These are phyloP conservation scores for Dendrostoma leiphaemia DNA, from an alignment of 2,329 filamentous ascomycete genomes.

Conservation along the genomic window DNA sequence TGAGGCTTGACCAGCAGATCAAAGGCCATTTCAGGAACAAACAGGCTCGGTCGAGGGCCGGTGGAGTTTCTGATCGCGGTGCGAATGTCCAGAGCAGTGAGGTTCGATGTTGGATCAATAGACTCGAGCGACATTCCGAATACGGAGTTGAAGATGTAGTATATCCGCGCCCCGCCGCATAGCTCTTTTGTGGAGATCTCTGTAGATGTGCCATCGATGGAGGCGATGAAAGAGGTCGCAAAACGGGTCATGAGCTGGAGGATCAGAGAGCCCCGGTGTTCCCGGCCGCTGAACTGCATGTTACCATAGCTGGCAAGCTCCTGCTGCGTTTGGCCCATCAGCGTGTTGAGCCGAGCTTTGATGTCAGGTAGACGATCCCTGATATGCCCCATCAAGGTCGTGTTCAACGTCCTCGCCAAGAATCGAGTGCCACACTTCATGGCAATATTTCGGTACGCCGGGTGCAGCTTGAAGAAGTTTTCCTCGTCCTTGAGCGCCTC, in stretches of 20 bases:
- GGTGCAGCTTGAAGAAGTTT: slow-evolving; percentile 96
- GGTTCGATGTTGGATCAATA: slow-evolving; percentile 93
- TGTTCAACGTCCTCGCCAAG: slow-evolving; percentile 90
- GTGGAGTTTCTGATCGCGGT: slow-evolving; percentile 98
- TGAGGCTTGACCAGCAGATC: slow-evolving; percentile 97
- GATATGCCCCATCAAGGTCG: slow-evolving; percentile 94
- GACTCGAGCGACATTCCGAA: slow-evolving; percentile 96
- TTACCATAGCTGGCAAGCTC: slow-evolving; percentile 97
- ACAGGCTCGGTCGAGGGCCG: slow-evolving; percentile 89
- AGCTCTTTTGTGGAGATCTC: slow-evolving; percentile 99
- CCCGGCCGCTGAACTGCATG: slow-evolving; percentile 95
- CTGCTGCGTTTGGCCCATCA: slow-evolving; percentile 99
- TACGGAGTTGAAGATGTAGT: slow-evolving; percentile 99
- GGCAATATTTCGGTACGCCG: slow-evolving; percentile 95
- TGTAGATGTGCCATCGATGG: slow-evolving; percentile 96
- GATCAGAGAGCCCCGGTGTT: slow-evolving; percentile 92
- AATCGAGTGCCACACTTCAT: slow-evolving; percentile 91
- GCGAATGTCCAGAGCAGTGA: slow-evolving; percentile 90
- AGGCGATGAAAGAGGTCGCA: slow-evolving; percentile 95
- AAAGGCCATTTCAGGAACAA: slow-evolving; percentile 96
- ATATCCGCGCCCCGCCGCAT: slow-evolving; percentile 90
- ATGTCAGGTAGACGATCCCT: slow-evolving; percentile 95
- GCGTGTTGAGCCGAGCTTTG: slow-evolving; percentile 92
- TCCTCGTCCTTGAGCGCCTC: slow-evolving; percentile 86
- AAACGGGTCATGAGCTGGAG: slow-evolving; percentile 98